Base-by-base conservation (phyloP, 2,329 filamentous ascomycete genomes). In the Verticillium albo-atrum region DNA sequence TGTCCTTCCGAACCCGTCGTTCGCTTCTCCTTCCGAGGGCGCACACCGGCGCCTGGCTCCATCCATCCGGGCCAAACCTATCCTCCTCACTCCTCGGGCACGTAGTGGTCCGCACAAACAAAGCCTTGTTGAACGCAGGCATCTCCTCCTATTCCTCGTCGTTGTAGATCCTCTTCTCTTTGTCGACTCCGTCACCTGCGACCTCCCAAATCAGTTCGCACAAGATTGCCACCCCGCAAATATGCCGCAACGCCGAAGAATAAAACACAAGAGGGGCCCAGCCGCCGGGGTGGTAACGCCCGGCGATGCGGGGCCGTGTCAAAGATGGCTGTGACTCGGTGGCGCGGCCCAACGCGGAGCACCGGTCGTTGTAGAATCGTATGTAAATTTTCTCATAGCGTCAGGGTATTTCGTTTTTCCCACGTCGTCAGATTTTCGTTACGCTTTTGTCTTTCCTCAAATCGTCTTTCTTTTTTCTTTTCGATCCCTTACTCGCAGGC, bases 401-500 rank as follows among this genome's bases (percentile, higher is more conserved):
- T 47, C 42, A 9, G 42, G 42, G 42, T 47, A 47, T 47, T 23
- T 23, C 17, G 42, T 47, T 47, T 42, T 47, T 47, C 42, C 42
- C 42, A 47, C n/a, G 17, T 47, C 42, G 42, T 47, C 42, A 47
- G 42, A 25, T 47, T 47, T 47, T 47, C 42, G 42, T 47, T 20
- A 47, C 42, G 42, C 42, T 47, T 47, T 47, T 47, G 42, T 47
- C 42, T 47, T 47, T 47, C 42, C 42, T 47, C 20, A 12, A 23
- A 23, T 47, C 42, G 42, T 47, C 20, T 47, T 47, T 47, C 42
- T 47, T 7, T 2, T 47, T 47, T 6, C 35, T 15, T 47, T 42
- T 17, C n/a, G 35, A 9, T 25, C 9, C 20, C n/a, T 12, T 47
- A 77, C 62, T 78, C 75, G 63, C 70, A 71, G 17, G 75, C 70